Evolutionary conservation across 129 eudicot species (phyloP), one percentile per base, ranked within the genome.

Genomic region (carrot (Daucus carota)): DNA sequence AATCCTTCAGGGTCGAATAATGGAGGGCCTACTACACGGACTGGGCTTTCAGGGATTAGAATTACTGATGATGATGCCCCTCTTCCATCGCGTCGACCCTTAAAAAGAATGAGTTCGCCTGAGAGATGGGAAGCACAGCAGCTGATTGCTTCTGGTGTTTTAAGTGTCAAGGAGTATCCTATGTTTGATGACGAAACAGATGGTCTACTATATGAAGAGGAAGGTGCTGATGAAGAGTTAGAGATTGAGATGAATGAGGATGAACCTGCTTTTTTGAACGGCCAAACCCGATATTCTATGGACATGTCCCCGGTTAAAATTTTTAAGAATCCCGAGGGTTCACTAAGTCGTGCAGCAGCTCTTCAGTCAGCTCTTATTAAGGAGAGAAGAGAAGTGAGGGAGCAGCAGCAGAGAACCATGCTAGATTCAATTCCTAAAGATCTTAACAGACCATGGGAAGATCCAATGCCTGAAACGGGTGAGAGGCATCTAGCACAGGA

Each of bases 371-470:
- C 97, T 76, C 77, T 90, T 63, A 87, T 90, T 33, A 93, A 93
- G 79, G 98, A 93, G 75, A 87, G 98, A 76, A 84, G 97, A 78
- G 98, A 93, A 87, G 96, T 93, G 24, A 85, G 97, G 76, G 97
- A 88, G 63, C 98, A 90, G 65, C 93, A 93, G 38, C 90, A 93
- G 79, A 80, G 96, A 50, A 89, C 91, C n/a, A 90, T 90, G 98
- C 84, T 93, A 69, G 93, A 93, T 79, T 93, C 98, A 22, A 93
- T 93, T 16, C 97, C 96, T 5, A 90, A 93, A 80, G 98, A 93
- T 90, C 86, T 90, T 66, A 93, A 93, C 73, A 89, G 96, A 41
- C 97, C 98, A 2, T 93, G 98, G 98, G 97, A 93, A 89, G 98
- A 93, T 72, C 98, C 98, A 65, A 90, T 93, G 98, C 98, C 96